phyloP scores from a whole-genome alignment of 164 flowering plant species.

The Kingdonia uniflora region DNA sequence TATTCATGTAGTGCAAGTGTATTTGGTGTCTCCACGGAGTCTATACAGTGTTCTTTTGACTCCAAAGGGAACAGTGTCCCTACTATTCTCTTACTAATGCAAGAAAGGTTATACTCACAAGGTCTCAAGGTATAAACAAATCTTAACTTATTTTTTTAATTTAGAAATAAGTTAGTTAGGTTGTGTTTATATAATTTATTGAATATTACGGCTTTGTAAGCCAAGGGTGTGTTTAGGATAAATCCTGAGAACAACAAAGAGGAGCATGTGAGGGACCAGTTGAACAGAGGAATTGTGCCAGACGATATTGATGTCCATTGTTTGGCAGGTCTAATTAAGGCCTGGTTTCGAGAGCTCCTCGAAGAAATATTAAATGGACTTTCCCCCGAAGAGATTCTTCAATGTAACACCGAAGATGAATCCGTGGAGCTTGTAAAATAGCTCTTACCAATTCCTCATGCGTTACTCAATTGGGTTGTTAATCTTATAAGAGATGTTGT shows the following conservation, averaged over 20 bases:
- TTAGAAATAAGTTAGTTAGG: too few species aligned
- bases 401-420: constrained; percentile 77
- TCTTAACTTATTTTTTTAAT: too few species aligned
- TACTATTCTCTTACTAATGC: constrained; percentile 57
- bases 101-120: too few species aligned
- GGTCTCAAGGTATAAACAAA: constrained; percentile 46
- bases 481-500: constrained; percentile 93
- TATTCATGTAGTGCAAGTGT: constrained; percentile 42
- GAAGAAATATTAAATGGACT: constrained; percentile 84
- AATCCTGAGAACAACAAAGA: constrained; percentile 64
- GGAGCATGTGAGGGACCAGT: constrained; percentile 55
- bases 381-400: constrained; percentile 85
- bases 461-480: constrained; percentile 86
- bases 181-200: too few species aligned
- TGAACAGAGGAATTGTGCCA: constrained; percentile 49
- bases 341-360: too few species aligned
- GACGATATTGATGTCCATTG: constrained; percentile 60
- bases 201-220: too few species aligned
- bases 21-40: constrained; percentile 78
- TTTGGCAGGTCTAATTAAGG: too few species aligned
- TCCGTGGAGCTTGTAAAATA: constrained; percentile 55
- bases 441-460: too few species aligned
- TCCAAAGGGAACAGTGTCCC: constrained; percentile 71
- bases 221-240: too few species aligned
- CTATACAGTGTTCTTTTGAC: constrained; percentile 73